These are phyloP conservation scores for Camptophora hylomeconis DNA, from an alignment of 2,329 filamentous ascomycete genomes.

Conservation along the genomic window DNA sequence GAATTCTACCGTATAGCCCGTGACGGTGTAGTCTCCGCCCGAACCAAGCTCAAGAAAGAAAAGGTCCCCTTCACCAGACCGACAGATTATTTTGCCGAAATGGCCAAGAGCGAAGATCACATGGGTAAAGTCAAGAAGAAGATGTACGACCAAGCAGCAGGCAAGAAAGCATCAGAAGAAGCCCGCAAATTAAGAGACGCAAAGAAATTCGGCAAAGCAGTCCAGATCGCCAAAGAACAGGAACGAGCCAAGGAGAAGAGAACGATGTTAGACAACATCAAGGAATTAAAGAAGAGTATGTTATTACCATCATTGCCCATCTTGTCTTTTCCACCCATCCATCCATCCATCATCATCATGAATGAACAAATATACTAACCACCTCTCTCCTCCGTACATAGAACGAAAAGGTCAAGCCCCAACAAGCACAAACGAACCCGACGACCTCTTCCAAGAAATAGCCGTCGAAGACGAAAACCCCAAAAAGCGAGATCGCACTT, in stretches of 20 bases:
- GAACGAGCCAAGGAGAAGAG: constrained; percentile 86
- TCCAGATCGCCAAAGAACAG: constrained; percentile 90
- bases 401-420: constrained; percentile 66
- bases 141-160: constrained; percentile 78
- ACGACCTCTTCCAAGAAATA: constrained; percentile 43
- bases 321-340: constrained; percentile 1
- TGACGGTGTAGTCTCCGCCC: constrained; percentile 60
- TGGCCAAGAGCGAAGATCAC: constrained; percentile 96
- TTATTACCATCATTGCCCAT: constrained; percentile 17
- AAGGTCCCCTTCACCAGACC: constrained; percentile 77
- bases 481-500: constrained; percentile 31
- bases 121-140: constrained; percentile 96
- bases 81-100: constrained; percentile 94
- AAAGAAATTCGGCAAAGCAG: constrained; percentile 98
- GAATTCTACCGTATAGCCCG: constrained; percentile 87
- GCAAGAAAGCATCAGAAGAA: constrained; percentile 84
- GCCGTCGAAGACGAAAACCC: constrained; percentile 29
- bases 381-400: constrained; percentile 26
- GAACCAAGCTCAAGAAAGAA: constrained; percentile 65
- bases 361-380: constrained; percentile 5
- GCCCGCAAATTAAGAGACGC: constrained; percentile 84
- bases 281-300: constrained; percentile 87
- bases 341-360: constrained; percentile 17
- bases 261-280: constrained; percentile 91
- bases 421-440: constrained; percentile 48